phyloP scores from a whole-genome alignment of 192 early-diverging fungal species.

The Coemansia sp. region DNA sequence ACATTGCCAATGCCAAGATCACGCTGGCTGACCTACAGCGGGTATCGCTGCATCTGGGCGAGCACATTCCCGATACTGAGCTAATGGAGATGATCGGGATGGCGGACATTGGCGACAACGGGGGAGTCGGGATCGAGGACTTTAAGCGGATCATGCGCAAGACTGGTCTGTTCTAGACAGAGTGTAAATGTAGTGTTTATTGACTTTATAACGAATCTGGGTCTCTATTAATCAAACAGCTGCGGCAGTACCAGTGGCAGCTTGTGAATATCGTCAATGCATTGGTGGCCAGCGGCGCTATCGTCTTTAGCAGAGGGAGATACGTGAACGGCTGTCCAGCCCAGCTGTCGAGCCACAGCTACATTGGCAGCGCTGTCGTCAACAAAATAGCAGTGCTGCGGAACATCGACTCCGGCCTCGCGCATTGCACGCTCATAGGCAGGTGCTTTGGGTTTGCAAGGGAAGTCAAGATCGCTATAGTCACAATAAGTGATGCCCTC shows the following conservation, averaged over 20 bases:
- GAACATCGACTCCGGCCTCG: conserved; percentile 59
- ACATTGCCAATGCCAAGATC: conserved; percentile 57
- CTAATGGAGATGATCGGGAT: conserved; percentile 65
- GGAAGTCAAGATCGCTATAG: conserved; percentile 63
- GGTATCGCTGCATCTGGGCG: conserved; percentile 61
- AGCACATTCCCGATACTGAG: conserved; percentile 62
- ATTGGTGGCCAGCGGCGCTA: conserved; percentile 51
- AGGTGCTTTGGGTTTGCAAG: conserved; percentile 64
- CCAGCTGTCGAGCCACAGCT: conserved; percentile 52
- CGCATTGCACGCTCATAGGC: conserved; percentile 62
- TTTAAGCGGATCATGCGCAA: conserved; percentile 63
- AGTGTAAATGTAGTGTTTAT: too few species aligned
- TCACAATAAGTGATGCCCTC: conserved; percentile 74
- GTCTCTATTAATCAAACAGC: conserved; percentile 30
- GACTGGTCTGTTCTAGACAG: conserved; percentile 50
- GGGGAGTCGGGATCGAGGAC: conserved; percentile 61
- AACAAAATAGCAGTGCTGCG: conserved; percentile 65
- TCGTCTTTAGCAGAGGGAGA: conserved; percentile 34
- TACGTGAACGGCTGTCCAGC: conserved; percentile 53
- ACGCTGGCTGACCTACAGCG: conserved; percentile 71
- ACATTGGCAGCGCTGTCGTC: conserved; percentile 72
- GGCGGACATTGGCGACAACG: conserved; percentile 60
- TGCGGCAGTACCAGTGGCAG: conserved; percentile 61
- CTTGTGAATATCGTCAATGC: conserved; percentile 58
- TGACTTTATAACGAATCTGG: not conserved